Base-by-base conservation (phyloP, 345 rosid species). In the Gossypioides kirkii region DNA sequence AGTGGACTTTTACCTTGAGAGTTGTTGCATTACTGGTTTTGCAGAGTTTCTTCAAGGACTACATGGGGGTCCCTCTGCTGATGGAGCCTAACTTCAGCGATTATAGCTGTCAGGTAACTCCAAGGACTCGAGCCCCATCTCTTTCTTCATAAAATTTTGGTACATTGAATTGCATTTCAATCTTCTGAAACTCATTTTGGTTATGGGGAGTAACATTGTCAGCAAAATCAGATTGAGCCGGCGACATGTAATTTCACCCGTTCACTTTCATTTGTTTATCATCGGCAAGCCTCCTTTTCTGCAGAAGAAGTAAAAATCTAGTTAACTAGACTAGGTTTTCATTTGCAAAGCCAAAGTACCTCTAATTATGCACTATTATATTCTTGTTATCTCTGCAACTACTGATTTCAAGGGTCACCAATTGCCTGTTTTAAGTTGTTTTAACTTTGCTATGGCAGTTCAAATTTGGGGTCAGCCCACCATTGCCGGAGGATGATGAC, bases 51-150 rank as follows among this genome's bases (percentile, higher is more conserved):
- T 90, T 90, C 82, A 88, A 83, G 78, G 92, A 94, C 62, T 84
- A 84, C 81, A 88, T 87, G 97, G 98, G 97, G 53, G 88, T 92
- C 67, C 93, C 98, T 67, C 61, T 90, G 63, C 50, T 88, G 75
- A 92, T 92, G 97, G 95, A 92, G 82, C 98, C 98, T 36, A 87
- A 94, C 86, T 92, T 94, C 81, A 80, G 61, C 23, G 97, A 94
- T 70, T 89, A 89, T 75, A 90, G 97, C 80, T 92, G 97, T 69
- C 97, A 90, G 93, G 97, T 94, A 80, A 54, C 58, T 18, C 11
- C 32, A n/a, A 1, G 11, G 28, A 46, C 64, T 32, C 1, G 8
- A 10, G 3, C 17, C 18, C 26, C 23, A 42, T 4, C 22, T 12
- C 47, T 8, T 43, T 43, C 14, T 61, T 47, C 42, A 18, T 54